Percentiles rank a stretch among this genome's conserved stretches.
Evolutionary conservation across 371 early-diverging fungal species (phyloP).

Genomic region (Mycotypha africana): DNA sequence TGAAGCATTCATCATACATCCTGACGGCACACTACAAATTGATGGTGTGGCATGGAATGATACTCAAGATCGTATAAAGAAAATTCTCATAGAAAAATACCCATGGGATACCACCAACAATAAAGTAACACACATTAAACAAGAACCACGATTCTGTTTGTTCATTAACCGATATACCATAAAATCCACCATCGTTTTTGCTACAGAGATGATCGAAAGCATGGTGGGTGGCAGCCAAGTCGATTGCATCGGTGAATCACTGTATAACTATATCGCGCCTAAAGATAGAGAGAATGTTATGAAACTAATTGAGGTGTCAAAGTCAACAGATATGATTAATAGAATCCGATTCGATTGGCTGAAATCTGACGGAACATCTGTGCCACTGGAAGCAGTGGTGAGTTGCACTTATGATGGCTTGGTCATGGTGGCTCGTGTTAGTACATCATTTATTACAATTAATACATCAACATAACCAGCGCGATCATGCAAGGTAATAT

Average conservation of each 20-base stretch:
- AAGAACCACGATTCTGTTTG: slow-evolving; percentile 21
- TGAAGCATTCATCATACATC: slow-evolving; percentile 12
- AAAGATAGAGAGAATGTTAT: slow-evolving; percentile 4
- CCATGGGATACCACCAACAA: slow-evolving; percentile 18
- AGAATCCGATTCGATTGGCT: slow-evolving; percentile 15
- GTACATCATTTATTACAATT: neutral
- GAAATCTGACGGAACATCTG: neutral
- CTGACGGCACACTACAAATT: slow-evolving; percentile 19
- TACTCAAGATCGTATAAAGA: slow-evolving; percentile 17
- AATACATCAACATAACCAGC: too few relatives aligned
- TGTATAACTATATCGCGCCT: slow-evolving; percentile 7
- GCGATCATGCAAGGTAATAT: too few relatives aligned
- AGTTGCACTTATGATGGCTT: slow-evolving; percentile 45
- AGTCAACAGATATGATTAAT: slow-evolving; percentile 5
- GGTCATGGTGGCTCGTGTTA: slow-evolving; percentile 18
- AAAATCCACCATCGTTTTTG: slow-evolving; percentile 15
- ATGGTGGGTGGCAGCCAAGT: slow-evolving; percentile 4
- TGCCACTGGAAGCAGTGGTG: slow-evolving; percentile 25
- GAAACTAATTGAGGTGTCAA: slow-evolving; percentile 10
- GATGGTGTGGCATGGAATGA: slow-evolving; percentile 24
- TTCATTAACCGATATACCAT: slow-evolving; percentile 15
- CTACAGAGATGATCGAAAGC: slow-evolving; percentile 6
- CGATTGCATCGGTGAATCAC: slow-evolving; percentile 8
- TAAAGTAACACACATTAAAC: neutral
- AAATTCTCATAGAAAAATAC: slow-evolving; percentile 3